These are phyloP conservation scores for Skeletonema grethae DNA, from an alignment of 108 stramenopile species.

Conservation along the genomic window DNA sequence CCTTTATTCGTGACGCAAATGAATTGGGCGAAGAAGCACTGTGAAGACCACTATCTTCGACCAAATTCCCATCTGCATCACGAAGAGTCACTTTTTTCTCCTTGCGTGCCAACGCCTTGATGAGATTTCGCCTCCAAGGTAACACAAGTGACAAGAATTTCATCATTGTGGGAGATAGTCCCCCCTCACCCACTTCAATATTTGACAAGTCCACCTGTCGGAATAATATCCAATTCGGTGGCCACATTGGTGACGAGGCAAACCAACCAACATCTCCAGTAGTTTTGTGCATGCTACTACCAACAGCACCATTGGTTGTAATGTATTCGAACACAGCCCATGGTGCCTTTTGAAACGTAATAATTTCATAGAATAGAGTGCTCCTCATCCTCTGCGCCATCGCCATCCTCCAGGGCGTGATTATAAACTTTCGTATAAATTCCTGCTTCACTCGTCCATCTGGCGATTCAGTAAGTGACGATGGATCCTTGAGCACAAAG, in stretches of 20 bases:
- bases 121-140: constrained; percentile 31
- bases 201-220: constrained; percentile 24
- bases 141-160: constrained; percentile 31
- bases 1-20: neutral
- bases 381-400: constrained; percentile 51
- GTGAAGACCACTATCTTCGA: neutral
- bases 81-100: constrained; percentile 9
- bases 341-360: constrained; percentile 11
- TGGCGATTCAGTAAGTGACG: neutral
- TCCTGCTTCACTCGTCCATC: neutral
- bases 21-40: neutral
- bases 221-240: constrained; percentile 34
- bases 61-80: constrained; percentile 14
- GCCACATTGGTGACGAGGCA: constrained; percentile 28
- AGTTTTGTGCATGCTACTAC: neutral
- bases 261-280: constrained; percentile 4
- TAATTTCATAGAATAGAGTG: constrained; percentile 30
- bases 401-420: constrained; percentile 53
- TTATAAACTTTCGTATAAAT: constrained; percentile 14
- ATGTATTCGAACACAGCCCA: constrained; percentile 7
- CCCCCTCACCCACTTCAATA: constrained; percentile 10
- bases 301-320: neutral
- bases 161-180: constrained; percentile 19
- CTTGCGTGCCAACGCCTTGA: constrained; percentile 13
- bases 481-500: constrained; percentile 1